phyloP scores from a whole-genome alignment of 208 protist species.

The Leishmania aethiopica region DNA sequence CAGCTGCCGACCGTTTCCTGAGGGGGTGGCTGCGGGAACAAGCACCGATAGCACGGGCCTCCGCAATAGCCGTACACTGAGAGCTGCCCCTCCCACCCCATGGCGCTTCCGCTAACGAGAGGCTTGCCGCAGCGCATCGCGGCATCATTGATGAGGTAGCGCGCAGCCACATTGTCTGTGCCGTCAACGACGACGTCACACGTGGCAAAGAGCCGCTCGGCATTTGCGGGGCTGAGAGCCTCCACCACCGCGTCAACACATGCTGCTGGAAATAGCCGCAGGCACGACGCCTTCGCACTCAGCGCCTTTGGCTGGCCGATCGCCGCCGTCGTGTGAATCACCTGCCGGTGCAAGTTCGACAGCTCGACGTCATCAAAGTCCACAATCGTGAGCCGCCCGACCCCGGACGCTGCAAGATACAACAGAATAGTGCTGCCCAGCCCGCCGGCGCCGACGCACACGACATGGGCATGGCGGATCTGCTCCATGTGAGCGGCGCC shows the following conservation, averaged over 20 bases:
- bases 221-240: constrained; percentile 70
- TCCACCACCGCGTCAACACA: constrained; percentile 39
- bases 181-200: constrained; percentile 94
- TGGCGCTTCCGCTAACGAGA: constrained; percentile 94
- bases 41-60: constrained; percentile 94
- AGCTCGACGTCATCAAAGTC: constrained; percentile 94
- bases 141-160: constrained; percentile 96
- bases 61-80: constrained; percentile 82
- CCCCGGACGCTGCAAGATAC: constrained; percentile 93
- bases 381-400: constrained; percentile 88
- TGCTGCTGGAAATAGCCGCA: constrained; percentile 65
- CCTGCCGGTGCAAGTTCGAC: constrained; percentile 95
- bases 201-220: constrained; percentile 55
- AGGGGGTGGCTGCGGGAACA: constrained; percentile 91
- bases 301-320: constrained; percentile 83
- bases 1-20: constrained; percentile 86
- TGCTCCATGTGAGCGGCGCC: constrained; percentile 70
- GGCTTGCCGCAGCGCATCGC: constrained; percentile 84
- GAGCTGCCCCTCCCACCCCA: constrained; percentile 95
- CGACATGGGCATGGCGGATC: constrained; percentile 63
- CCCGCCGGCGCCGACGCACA: constrained; percentile 95
- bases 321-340: constrained; percentile 81
- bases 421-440: constrained; percentile 93
- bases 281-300: constrained; percentile 72
- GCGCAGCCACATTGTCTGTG: constrained; percentile 93